Conservation (phyloP, 768 basidiomycete genomes). For the Cystobasidium ongulense region DNA sequence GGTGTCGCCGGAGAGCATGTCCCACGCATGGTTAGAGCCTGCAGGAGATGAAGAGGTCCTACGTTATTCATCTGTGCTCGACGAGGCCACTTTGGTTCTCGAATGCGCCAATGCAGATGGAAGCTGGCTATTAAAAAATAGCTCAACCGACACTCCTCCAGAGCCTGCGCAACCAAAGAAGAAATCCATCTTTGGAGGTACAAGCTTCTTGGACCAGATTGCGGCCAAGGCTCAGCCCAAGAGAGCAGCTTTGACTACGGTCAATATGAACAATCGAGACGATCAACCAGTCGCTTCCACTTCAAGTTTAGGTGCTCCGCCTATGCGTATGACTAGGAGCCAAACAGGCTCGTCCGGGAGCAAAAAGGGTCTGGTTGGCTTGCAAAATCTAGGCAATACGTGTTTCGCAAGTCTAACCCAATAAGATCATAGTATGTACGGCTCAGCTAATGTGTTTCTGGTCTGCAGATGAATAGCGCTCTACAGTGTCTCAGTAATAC, state of each 20-base stretch:
- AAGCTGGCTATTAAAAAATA: conserved; percentile 35
- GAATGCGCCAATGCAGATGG: conserved; percentile 32
- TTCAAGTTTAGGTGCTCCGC: background rate
- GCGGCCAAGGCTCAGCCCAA: background rate
- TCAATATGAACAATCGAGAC: background rate
- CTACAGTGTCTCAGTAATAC: conserved; percentile 92
- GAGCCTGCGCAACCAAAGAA: conserved; percentile 19
- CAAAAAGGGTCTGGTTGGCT: conserved; percentile 67
- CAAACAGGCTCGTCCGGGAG: conserved; percentile 36
- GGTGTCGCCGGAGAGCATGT: conserved; percentile 34
- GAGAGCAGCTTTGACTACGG: background rate
- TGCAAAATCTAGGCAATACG: conserved; percentile 67
- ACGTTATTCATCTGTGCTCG: conserved; percentile 12
- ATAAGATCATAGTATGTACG: too few species aligned
- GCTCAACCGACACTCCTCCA: background rate
- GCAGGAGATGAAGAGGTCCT: background rate
- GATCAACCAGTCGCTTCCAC: conserved; percentile 28
- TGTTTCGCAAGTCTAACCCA: conserved; percentile 46
- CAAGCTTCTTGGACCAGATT: conserved; percentile 25
- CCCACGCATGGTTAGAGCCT: conserved; percentile 30
- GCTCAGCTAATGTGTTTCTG: conserved; percentile 48
- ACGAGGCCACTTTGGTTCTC: conserved; percentile 33
- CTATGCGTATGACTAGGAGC: conserved; percentile 43
- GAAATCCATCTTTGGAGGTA: conserved; percentile 8
- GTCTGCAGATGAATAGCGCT: conserved; percentile 99